phyloP scores from a whole-genome alignment of 257 asterid species.

The Solanum sejunctum region DNA sequence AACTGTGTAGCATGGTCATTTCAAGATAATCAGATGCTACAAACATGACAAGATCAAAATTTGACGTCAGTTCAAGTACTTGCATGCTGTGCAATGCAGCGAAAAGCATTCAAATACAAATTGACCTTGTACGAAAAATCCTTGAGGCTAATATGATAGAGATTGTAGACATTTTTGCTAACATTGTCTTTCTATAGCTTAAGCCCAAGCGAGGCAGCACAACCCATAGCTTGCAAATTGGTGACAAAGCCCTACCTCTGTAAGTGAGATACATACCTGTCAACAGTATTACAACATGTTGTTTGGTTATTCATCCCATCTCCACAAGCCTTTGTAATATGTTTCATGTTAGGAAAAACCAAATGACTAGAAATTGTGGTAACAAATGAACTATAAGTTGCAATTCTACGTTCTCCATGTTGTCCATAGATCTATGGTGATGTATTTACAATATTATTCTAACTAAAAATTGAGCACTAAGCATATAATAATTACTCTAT shows the following conservation, averaged over 20 bases:
- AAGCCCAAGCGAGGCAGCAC: conserved; percentile 84
- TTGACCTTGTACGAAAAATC: conserved; percentile 98
- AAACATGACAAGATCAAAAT: conserved; percentile 19
- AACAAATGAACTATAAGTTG: no score
- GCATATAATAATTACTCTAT: no score
- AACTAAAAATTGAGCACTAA: no score
- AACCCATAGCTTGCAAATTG: conserved; percentile 89
- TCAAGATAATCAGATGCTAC: conserved; percentile 22
- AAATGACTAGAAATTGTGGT: not conserved
- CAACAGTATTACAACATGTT: conserved; percentile 61
- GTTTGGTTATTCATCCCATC: conserved; percentile 32
- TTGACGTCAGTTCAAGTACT: conserved; percentile 13
- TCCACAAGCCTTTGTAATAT: conserved; percentile 52
- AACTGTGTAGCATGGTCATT: conserved; percentile 27
- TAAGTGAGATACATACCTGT: conserved; percentile 68
- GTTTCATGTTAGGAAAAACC: conserved; percentile 64
- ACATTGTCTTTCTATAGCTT: conserved; percentile 63
- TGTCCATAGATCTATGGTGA: no score
- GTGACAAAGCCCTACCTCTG: conserved; percentile 92
- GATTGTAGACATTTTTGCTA: conserved; percentile 53
- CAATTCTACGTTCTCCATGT: no score
- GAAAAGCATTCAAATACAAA: conserved; percentile 7
- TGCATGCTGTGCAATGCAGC: not conserved
- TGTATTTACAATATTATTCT: no score
- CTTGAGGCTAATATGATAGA: conserved; percentile 78